Conservation (phyloP, 345 rosid genomes). For the Salix caprea region DNA sequence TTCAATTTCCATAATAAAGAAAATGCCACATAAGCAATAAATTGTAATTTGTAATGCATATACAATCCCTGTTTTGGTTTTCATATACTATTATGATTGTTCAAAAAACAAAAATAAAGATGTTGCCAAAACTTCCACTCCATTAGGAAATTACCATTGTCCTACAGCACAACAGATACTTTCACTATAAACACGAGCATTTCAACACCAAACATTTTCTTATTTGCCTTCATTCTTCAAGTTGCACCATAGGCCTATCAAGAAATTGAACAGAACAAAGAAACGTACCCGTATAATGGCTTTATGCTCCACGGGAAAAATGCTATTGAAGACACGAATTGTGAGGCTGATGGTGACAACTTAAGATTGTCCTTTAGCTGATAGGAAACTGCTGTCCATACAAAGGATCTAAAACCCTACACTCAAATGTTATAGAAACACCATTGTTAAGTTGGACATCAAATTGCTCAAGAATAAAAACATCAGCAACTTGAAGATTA, state of each 20-base stretch:
- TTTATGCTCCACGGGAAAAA: conserved; percentile 97
- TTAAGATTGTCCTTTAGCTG: conserved; percentile 83
- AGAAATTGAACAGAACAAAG: not conserved
- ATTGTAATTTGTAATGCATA: not conserved
- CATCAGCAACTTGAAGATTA: not conserved
- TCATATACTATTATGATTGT: not conserved
- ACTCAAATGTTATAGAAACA: conserved; percentile 9
- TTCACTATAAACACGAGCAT: not conserved
- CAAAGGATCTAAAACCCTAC: conserved; percentile 97
- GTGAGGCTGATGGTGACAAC: conserved; percentile 94
- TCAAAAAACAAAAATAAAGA: not conserved
- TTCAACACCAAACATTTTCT: not conserved
- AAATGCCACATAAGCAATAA: not conserved
- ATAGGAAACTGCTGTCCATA: conserved; percentile 96
- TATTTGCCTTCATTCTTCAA: not conserved
- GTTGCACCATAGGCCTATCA: no score
- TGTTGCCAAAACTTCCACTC: not conserved
- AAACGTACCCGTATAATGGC: conserved; percentile 81
- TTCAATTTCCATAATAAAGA: not conserved
- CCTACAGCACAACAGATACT: not conserved
- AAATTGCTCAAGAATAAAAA: not conserved
- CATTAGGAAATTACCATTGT: not conserved
- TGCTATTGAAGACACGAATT: conserved; percentile 71
- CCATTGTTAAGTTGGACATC: not conserved
- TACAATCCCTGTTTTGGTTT: not conserved